These are phyloP conservation scores for Rhizophagus sp. DNA, from an alignment of 192 early-diverging fungal genomes.

Conservation along the genomic window DNA sequence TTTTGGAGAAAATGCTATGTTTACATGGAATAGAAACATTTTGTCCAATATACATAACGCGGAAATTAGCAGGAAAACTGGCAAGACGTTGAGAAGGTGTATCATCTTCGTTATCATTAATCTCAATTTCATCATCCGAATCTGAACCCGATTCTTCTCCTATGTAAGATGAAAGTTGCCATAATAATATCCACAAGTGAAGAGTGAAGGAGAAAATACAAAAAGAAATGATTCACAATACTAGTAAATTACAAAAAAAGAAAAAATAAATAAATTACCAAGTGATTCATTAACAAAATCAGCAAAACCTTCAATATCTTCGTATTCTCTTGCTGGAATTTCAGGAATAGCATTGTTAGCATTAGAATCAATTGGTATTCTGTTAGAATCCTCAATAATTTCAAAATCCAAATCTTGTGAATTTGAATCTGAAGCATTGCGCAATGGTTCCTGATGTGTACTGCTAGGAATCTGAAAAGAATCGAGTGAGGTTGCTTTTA, in stretches of 20 bases:
- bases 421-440: background rate
- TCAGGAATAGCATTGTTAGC: background rate
- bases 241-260: background rate
- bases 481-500: no score
- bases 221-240: background rate
- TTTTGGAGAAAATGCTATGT: background rate
- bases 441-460: no score
- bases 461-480: no score
- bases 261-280: background rate
- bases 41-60: conserved; percentile 18
- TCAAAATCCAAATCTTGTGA: background rate
- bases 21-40: background rate
- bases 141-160: background rate
- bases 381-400: background rate
- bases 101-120: conserved; percentile 1
- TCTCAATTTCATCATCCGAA: background rate
- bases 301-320: background rate
- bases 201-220: background rate
- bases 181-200: background rate
- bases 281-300: background rate
- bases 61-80: background rate
- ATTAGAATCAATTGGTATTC: no score
- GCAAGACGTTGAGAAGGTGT: background rate
- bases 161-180: background rate
- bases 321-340: background rate